phyloP scores from a whole-genome alignment of 139 green algal species.

The Trebouxia sp. region DNA sequence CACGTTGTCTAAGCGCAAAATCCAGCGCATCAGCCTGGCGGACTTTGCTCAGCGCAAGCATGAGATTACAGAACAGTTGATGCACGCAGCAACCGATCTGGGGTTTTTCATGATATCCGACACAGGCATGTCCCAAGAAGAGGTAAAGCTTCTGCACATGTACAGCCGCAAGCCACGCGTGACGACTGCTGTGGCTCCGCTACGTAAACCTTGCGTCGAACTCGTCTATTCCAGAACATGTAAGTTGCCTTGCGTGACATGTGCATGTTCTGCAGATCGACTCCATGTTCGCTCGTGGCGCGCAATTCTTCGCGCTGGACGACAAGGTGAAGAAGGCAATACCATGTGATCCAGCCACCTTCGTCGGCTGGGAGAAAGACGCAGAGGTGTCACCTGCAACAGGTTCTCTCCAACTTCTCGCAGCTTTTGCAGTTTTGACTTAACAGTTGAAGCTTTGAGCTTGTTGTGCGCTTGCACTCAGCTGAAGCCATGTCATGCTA shows the following conservation, averaged over 20 bases:
- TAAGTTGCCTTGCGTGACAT: no score
- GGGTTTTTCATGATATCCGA: not conserved
- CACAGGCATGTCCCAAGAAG: not conserved
- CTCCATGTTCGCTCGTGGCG: slow-evolving; percentile 15
- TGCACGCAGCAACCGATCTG: slow-evolving; percentile 1
- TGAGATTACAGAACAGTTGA: not conserved
- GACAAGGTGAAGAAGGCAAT: not conserved
- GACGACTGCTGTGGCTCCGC: no score
- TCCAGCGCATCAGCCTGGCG: not conserved
- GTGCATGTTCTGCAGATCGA: slow-evolving; percentile 9
- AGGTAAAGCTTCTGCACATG: not conserved
- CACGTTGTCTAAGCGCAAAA: slow-evolving; percentile 1
- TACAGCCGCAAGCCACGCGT: no score
- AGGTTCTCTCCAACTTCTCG: not conserved
- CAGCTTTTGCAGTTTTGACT: not conserved
- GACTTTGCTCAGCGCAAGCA: not conserved
- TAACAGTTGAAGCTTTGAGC: no score
- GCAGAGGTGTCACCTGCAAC: not conserved
- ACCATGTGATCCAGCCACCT: not conserved
- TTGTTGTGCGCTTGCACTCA: no score
- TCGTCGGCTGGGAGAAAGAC: slow-evolving; percentile 5
- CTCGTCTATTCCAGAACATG: no score
- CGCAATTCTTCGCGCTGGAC: not conserved
- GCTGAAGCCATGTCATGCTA: no score
- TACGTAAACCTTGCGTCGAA: no score